phyloP scores from a whole-genome alignment of 352 stramenopile species.

The Pythium chondricola region DNA sequence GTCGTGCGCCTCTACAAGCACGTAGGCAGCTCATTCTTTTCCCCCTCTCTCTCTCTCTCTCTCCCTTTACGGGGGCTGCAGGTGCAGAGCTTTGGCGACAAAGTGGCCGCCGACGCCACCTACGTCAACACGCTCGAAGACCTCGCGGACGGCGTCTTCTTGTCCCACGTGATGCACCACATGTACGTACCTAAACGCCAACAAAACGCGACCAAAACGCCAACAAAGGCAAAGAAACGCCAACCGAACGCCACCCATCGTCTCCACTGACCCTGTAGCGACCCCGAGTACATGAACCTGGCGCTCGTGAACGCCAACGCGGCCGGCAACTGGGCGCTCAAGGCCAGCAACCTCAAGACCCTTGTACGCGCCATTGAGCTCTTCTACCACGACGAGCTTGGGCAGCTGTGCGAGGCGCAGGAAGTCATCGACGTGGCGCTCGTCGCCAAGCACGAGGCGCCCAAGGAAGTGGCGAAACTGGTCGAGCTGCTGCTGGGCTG shows the following conservation, averaged over 20 bases:
- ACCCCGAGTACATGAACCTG: slow-evolving; percentile 72
- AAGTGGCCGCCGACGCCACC: slow-evolving; percentile 26
- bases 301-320: slow-evolving; percentile 64
- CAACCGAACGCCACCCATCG: too few relatives aligned
- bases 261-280: too few relatives aligned
- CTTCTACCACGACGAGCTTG: slow-evolving; percentile 79
- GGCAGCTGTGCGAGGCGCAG: slow-evolving; percentile 57
- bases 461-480: slow-evolving; percentile 62
- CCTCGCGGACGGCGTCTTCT: slow-evolving; percentile 76
- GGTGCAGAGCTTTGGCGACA: slow-evolving; percentile 71
- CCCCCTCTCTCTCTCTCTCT: not conserved
- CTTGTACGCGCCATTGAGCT: slow-evolving; percentile 68
- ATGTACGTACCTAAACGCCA: slow-evolving; percentile 72
- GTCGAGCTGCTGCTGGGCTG: slow-evolving; percentile 70
- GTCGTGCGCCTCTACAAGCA: too few relatives aligned
- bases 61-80: slow-evolving; percentile 11
- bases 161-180: slow-evolving; percentile 79
- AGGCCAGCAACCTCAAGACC: slow-evolving; percentile 76
- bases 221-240: too few relatives aligned
- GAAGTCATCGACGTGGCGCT: slow-evolving; percentile 63
- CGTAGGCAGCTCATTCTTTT: not conserved
- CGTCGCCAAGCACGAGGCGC: slow-evolving; percentile 67
- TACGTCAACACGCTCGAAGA: slow-evolving; percentile 39
- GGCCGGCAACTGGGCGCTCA: slow-evolving; percentile 63
- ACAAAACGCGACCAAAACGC: too few relatives aligned